These are phyloP conservation scores for Starmerella ratchasimensis DNA, from an alignment of 805 yeast genomes.

Conservation along the genomic window DNA sequence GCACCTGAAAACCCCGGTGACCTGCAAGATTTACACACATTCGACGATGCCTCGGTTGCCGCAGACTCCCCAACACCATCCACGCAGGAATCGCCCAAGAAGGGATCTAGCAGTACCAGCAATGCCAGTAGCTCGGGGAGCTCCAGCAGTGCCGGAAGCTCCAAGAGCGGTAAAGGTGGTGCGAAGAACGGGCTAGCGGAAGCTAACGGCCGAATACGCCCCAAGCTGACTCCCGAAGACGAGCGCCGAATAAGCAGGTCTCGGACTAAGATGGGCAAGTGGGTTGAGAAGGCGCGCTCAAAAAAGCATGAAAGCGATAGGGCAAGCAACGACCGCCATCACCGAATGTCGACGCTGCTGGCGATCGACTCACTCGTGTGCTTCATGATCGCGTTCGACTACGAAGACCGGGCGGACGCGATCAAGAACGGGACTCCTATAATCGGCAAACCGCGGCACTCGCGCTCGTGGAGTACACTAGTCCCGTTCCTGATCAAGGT, in stretches of 20 bases:
- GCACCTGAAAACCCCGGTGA: no score
- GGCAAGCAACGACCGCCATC: slow-evolving; percentile 21
- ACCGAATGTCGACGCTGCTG: slow-evolving; percentile 25
- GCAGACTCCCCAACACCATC: no score
- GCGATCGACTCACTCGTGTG: slow-evolving; percentile 31
- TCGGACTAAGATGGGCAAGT: slow-evolving; percentile 24
- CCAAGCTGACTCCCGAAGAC: no score
- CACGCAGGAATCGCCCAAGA: no score
- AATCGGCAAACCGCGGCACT: slow-evolving; percentile 2
- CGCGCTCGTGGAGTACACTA: slow-evolving; percentile 26
- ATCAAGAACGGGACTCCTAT: slow-evolving; percentile 14
- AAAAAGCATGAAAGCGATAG: slow-evolving; percentile 32
- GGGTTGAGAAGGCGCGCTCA: slow-evolving; percentile 29
- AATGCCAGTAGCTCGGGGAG: no score
- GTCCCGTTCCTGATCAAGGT: slow-evolving; percentile 25
- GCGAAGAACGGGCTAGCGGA: no score
- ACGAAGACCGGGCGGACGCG: slow-evolving; percentile 28
- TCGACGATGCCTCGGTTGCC: no score
- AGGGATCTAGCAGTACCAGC: no score
- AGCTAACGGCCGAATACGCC: no score
- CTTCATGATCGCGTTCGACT: slow-evolving; percentile 29
- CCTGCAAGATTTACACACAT: no score
- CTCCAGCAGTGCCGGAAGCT: no score
- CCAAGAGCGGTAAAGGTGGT: no score
- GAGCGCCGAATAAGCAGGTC: slow-evolving; percentile 1